phyloP scores from a whole-genome alignment of 495 filamentous ascomycete genomes.

The Penicillium arizonense region DNA sequence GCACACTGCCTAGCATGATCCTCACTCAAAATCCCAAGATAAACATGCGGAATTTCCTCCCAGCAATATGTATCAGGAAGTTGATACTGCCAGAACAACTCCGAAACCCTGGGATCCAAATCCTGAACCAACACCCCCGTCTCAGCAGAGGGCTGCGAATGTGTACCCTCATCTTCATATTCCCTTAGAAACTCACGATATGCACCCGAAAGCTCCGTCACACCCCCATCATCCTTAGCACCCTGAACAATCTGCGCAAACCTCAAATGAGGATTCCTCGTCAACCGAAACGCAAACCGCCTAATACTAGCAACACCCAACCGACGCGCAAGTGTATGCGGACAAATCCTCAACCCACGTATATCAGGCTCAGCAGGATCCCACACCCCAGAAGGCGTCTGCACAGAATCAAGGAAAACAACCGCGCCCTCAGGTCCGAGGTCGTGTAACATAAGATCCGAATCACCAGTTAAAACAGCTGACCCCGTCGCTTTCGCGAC shows the following conservation, averaged over 20 bases:
- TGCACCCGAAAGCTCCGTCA: slow-evolving; percentile 10
- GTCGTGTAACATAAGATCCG: slow-evolving; percentile 70
- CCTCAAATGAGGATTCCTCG: slow-evolving; percentile 15
- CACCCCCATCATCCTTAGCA: slow-evolving; percentile 15
- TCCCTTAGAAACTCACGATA: slow-evolving; percentile 45
- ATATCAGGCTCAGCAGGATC: slow-evolving; percentile 23
- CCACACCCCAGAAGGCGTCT: slow-evolving; percentile 16
- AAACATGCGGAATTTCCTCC: slow-evolving; percentile 40
- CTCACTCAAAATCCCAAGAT: slow-evolving; percentile 58
- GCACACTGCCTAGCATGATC: slow-evolving; percentile 57
- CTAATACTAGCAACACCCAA: slow-evolving; percentile 35
- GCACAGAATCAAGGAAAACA: slow-evolving; percentile 54
- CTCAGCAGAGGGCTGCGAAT: background rate
- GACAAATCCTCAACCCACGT: slow-evolving; percentile 36
- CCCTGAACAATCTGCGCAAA: slow-evolving; percentile 33
- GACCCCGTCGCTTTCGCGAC: slow-evolving; percentile 49
- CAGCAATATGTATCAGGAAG: slow-evolving; percentile 11
- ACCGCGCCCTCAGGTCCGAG: slow-evolving; percentile 57
- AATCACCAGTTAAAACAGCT: slow-evolving; percentile 65
- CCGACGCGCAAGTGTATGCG: slow-evolving; percentile 31
- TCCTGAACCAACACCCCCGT: background rate
- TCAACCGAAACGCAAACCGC: slow-evolving; percentile 37
- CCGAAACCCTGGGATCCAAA: slow-evolving; percentile 38
- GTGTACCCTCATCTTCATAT: slow-evolving; percentile 29
- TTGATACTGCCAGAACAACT: slow-evolving; percentile 35